These are phyloP conservation scores for Anthostomella pinea DNA, from an alignment of 2,329 filamentous ascomycete species.

Conservation along the genomic window DNA sequence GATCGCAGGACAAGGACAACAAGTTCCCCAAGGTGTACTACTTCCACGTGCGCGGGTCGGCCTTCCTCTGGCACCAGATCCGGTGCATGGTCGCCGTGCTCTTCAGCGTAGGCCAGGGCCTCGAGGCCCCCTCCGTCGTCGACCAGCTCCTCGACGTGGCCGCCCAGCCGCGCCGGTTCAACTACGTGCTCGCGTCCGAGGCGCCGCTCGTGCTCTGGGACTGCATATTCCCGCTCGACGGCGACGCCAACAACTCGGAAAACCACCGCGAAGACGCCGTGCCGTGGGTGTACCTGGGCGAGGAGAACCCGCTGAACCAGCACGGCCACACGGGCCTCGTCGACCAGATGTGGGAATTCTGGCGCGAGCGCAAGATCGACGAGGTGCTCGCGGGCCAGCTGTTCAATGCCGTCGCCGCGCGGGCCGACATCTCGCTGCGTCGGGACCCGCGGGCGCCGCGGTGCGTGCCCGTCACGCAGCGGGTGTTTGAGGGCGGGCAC, in stretches of 20 bases:
- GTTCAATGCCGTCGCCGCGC: constrained; percentile 56
- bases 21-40: constrained; percentile 69
- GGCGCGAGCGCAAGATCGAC: constrained; percentile 84
- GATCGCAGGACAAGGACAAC: constrained; percentile 4
- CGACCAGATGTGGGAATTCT: constrained; percentile 76
- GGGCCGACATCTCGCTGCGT: constrained; percentile 28
- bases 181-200: constrained; percentile 89
- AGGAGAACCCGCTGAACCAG: constrained; percentile 57
- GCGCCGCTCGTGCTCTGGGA: constrained; percentile 93
- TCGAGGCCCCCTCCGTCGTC: constrained; percentile 74
- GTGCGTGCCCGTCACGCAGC: constrained; percentile 26
- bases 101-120: constrained; percentile 87
- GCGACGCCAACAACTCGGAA: constrained; percentile 34
- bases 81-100: constrained; percentile 88
- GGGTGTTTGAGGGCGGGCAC: constrained; percentile 56
- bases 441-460: constrained; percentile 12
- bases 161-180: constrained; percentile 71
- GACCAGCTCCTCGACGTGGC: constrained; percentile 70
- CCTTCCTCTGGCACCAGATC: constrained; percentile 98
- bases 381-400: constrained; percentile 77
- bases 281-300: constrained; percentile 76
- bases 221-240: constrained; percentile 72
- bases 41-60: constrained; percentile 84
- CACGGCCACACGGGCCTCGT: constrained; percentile 65
- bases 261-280: constrained; percentile 52